Base-by-base conservation (phyloP, 768 basidiomycete genomes). In the Hirschioporus abietinus region DNA sequence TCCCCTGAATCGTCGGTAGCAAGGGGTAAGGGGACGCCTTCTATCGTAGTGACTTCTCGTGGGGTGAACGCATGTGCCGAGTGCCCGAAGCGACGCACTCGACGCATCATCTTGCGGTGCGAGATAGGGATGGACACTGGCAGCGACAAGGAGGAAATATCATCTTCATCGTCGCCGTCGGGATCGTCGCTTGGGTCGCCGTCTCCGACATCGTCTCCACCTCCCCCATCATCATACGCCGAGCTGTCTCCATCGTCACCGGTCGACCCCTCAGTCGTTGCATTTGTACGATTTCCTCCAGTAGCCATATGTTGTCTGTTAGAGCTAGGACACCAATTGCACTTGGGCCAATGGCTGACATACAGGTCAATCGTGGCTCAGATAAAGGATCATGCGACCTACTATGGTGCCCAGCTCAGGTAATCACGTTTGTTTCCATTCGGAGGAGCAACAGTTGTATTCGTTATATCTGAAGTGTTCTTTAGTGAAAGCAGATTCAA, bases 381-480 rank as follows among this genome's bases (percentile, higher is more conserved):
- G 27, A 24, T 27, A 65, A n/a, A 63, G 25, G 20, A 27, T 25
- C 12, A 61, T 36, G 34, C 15, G 7, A 74, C 79, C 72, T 70
- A 86, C 85, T 87, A 86, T 2, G 86, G 86, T 20, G 84, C 85
- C 81, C 81, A 86, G 67, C 84, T 85, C 65, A 86, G 71, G 70
- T 86, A 86, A 71, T 86, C 85, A 42, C 77, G 79, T 18, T 67
- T 63, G 27, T 76, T 70, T 36, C 69, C 71, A 25, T 73, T 71
- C 25, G 74, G 68, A 42, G 76, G 78, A 35, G 75, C 76, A 35
- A 84, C 71, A 64, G 75, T 83, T 83, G 69, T 42, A 63, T 57
- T 20, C 57, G 34, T 26, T 18, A 65, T 26, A 27, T 25, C 25
- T 63, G 35, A 52, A 52, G 42, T 15, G 4, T 52, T 52, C 12